A percentile compares a stretch with the other conserved stretches of the same genome.
These are phyloP conservation scores for Boletus reticulatus DNA, from an alignment of 768 basidiomycete genomes.

Conservation along the genomic window DNA sequence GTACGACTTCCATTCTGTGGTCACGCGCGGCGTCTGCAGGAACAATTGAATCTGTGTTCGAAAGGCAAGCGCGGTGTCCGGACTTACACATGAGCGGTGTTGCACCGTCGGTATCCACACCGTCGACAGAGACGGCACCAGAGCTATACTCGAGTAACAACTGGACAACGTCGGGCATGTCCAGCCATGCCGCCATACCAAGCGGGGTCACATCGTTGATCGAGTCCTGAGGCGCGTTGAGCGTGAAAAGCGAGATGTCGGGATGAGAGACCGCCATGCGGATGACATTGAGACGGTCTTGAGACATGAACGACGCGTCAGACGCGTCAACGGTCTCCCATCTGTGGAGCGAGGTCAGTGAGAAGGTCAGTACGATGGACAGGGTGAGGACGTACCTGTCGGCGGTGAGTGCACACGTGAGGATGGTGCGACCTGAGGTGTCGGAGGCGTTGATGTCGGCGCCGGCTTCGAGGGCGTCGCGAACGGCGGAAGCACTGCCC, in stretches of 20 bases:
- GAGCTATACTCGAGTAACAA: conserved; percentile 61
- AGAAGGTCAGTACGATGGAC: conserved; percentile 5
- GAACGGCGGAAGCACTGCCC: conserved; percentile 55
- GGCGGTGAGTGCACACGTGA: conserved; percentile 71
- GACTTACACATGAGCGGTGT: conserved; percentile 83
- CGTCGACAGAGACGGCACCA: conserved; percentile 67
- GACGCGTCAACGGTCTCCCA: conserved; percentile 71
- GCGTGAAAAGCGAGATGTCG: conserved; percentile 60
- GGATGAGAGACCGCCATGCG: conserved; percentile 53
- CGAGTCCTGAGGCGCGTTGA: conserved; percentile 70
- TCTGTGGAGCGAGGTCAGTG: conserved; percentile 33
- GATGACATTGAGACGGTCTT: conserved; percentile 55
- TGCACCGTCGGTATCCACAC: conserved; percentile 70
- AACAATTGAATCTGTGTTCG: not conserved
- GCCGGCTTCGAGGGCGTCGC: conserved; percentile 51
- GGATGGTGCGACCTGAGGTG: conserved; percentile 54
- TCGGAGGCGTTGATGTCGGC: conserved; percentile 72
- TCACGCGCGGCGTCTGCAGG: conserved; percentile 73
- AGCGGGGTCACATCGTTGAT: conserved; percentile 76
- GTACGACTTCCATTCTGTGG: conserved; percentile 64
- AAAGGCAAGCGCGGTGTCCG: conserved; percentile 1
- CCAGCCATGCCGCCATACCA: conserved; percentile 77
- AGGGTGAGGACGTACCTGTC: conserved; percentile 50
- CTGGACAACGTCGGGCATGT: conserved; percentile 57
- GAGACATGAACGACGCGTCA: conserved; percentile 65